A percentile compares a stretch with the other conserved stretches of the same genome.
phyloP scores from a whole-genome alignment of 345 rosid species.

The Erysimum cheiranthoides region DNA sequence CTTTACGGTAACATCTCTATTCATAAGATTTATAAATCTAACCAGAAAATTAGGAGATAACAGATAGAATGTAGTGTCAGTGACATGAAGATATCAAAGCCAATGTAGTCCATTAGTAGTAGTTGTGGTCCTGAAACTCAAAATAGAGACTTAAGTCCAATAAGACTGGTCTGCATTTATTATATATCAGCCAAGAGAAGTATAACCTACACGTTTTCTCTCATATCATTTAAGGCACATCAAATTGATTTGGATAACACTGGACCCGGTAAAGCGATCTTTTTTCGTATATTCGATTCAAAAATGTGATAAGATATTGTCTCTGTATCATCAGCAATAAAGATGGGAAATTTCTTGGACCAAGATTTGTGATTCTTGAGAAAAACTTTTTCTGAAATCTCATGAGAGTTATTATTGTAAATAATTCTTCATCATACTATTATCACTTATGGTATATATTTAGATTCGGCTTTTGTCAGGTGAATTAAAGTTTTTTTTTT shows the following conservation, averaged over 20 bases:
- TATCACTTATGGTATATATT: constrained; percentile 40
- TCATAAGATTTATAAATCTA: constrained; percentile 21
- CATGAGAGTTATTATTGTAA: constrained; percentile 34
- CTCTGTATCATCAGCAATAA: constrained; percentile 35
- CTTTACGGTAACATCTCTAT: constrained; percentile 39
- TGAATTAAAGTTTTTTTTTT: constrained; percentile 42
- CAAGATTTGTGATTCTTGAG: constrained; percentile 34
- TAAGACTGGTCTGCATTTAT: constrained; percentile 36
- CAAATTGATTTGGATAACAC: background rate
- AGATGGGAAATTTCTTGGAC: background rate
- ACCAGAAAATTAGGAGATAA: constrained; percentile 40
- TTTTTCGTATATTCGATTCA: constrained; percentile 18
- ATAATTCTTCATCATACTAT: constrained; percentile 36
- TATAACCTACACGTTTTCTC: constrained; percentile 41
- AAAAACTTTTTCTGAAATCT: constrained; percentile 6
- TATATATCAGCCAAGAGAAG: constrained; percentile 40
- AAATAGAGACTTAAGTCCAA: constrained; percentile 30
- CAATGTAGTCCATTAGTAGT: constrained; percentile 33
- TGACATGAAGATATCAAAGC: constrained; percentile 41
- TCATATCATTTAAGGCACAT: constrained; percentile 38
- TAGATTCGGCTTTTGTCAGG: constrained; percentile 68
- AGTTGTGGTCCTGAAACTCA: constrained; percentile 52
- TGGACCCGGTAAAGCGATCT: constrained; percentile 25
- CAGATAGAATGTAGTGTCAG: constrained; percentile 42
- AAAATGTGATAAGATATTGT: constrained; percentile 13